These are phyloP conservation scores for Trichoderma asperellum DNA, from an alignment of 2,329 filamentous ascomycete species.

Conservation along the genomic window DNA sequence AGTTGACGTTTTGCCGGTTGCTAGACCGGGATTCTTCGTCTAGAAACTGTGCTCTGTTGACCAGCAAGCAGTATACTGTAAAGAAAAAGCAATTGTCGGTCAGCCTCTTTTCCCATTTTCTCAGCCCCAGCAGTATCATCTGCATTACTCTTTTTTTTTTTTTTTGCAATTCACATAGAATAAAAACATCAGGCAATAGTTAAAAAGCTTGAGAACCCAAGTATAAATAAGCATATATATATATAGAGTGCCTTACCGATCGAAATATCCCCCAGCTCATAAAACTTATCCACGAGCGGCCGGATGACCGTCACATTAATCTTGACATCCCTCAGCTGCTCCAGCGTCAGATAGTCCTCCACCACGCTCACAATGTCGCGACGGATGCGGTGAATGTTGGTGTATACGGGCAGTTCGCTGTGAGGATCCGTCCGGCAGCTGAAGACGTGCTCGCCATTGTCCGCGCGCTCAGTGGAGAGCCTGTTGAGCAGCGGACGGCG, in stretches of 20 bases:
- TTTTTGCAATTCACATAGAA: background rate
- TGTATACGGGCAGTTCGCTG: slow-evolving; percentile 71
- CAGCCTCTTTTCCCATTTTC: background rate
- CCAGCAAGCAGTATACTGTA: slow-evolving; percentile 77
- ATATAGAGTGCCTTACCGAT: slow-evolving; percentile 57
- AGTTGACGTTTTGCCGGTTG: slow-evolving; percentile 80
- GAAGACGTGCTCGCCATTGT: slow-evolving; percentile 48
- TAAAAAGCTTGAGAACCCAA: background rate
- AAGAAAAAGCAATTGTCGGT: background rate
- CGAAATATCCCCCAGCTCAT: slow-evolving; percentile 77
- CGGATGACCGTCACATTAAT: slow-evolving; percentile 82
- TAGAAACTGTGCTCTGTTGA: slow-evolving; percentile 80
- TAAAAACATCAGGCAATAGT: background rate
- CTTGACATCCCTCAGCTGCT: slow-evolving; percentile 77
- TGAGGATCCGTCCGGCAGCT: slow-evolving; percentile 62
- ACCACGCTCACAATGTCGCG: slow-evolving; percentile 66
- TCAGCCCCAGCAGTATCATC: background rate
- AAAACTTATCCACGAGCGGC: slow-evolving; percentile 82
- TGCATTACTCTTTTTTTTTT: background rate
- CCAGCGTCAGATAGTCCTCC: slow-evolving; percentile 66
- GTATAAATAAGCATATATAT: background rate
- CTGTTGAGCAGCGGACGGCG: slow-evolving; percentile 43
- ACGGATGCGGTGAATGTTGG: slow-evolving; percentile 73
- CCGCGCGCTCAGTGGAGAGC: slow-evolving; percentile 38
- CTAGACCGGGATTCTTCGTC: slow-evolving; percentile 75